These are phyloP conservation scores for Malassezia sp. DNA, from an alignment of 1,284 basidiomycete species.

Conservation along the genomic window DNA sequence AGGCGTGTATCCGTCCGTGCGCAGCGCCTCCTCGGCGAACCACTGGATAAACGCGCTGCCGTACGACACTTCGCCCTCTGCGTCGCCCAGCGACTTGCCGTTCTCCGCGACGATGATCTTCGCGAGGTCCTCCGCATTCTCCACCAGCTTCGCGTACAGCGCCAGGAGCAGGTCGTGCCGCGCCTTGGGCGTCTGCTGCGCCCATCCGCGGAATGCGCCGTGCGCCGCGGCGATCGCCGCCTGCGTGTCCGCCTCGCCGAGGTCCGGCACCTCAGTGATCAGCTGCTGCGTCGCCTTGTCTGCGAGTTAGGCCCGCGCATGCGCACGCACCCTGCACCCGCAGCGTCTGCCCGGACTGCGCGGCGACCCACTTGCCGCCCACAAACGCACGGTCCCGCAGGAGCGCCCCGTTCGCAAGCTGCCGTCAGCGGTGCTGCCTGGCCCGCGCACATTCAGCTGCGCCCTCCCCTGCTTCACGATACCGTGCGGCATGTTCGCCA, in stretches of 20 bases:
- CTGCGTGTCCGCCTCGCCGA: constrained; percentile 28
- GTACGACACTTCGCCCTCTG: constrained; percentile 41
- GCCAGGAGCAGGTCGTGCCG: constrained; percentile 37
- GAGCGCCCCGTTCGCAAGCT: constrained; percentile 32
- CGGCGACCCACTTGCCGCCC: constrained; percentile 36
- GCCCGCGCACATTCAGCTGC: constrained; percentile 22
- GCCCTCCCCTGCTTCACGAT: constrained; percentile 40
- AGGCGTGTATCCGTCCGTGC: constrained; percentile 60
- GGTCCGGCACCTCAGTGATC: constrained; percentile 36
- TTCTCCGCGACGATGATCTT: constrained; percentile 45
- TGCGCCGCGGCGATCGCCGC: constrained; percentile 37
- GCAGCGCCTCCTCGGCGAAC: constrained; percentile 34
- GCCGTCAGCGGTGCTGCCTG: background rate
- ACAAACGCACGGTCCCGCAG: constrained; percentile 33
- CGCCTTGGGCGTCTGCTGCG: constrained; percentile 36
- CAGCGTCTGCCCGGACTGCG: constrained; percentile 27
- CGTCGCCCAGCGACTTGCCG: constrained; percentile 39
- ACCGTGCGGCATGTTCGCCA: constrained; percentile 31
- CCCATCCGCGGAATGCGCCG: constrained; percentile 34
- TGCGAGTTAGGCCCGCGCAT: background rate
- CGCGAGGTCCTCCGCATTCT: constrained; percentile 38
- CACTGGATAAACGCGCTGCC: constrained; percentile 43
- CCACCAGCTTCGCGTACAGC: constrained; percentile 31
- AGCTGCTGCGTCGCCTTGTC: constrained; percentile 42
- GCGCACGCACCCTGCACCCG: constrained; percentile 26